A percentile compares a stretch with the other conserved stretches of the same genome.
Evolutionary conservation across 2,329 filamentous ascomycete species (phyloP).

Genomic region (Fusarium annulatum): DNA sequence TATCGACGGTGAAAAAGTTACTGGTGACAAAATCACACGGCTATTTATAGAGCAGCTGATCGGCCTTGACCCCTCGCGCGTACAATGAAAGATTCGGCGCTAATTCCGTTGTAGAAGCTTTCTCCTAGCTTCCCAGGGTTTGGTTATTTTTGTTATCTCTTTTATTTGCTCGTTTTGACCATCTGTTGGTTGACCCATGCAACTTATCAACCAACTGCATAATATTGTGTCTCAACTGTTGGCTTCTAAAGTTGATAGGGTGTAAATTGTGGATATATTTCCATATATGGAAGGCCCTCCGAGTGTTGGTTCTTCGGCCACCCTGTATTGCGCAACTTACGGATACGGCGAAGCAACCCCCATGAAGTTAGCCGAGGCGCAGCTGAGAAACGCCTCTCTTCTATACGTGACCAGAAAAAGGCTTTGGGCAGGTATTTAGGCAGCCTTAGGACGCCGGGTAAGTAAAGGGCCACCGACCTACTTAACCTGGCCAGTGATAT

Average conservation of each 20-base stretch:
- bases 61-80: background rate
- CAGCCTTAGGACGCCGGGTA: background rate
- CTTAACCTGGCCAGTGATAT: background rate
- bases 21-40: background rate
- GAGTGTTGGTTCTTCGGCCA: background rate
- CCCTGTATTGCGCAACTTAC: too few species aligned
- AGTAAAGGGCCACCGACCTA: background rate
- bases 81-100: background rate
- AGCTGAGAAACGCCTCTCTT: background rate
- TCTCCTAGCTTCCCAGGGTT: background rate
- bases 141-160: background rate
- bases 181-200: background rate
- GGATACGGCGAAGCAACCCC: background rate
- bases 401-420: background rate
- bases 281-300: background rate
- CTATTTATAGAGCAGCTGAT: background rate
- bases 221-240: background rate
- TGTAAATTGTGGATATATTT: background rate
- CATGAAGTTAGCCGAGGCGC: background rate
- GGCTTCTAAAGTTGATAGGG: too few species aligned
- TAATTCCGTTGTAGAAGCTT: background rate
- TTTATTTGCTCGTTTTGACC: background rate
- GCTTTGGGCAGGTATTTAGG: background rate
- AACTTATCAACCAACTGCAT: constrained; percentile 16
- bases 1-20: background rate